Conservation (phyloP, 495 filamentous ascomycete species). For the Entonaema liquescens region DNA sequence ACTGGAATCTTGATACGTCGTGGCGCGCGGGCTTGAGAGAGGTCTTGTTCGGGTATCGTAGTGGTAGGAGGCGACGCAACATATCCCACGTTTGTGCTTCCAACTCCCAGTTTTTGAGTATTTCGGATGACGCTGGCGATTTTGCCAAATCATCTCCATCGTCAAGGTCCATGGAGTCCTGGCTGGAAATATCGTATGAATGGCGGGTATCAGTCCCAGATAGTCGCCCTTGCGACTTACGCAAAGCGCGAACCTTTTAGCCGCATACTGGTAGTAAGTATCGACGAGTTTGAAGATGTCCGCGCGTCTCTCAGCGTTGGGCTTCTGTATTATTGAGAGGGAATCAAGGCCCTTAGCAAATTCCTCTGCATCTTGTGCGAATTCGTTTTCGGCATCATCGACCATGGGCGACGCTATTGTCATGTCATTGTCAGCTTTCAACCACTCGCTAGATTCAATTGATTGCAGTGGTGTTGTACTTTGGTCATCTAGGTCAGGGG, state of each 20-base stretch:
- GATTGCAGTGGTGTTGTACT: slow-evolving; percentile 31
- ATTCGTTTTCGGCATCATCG: slow-evolving; percentile 40
- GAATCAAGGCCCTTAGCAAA: slow-evolving; percentile 58
- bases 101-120: slow-evolving; percentile 55
- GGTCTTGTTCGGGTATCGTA: slow-evolving; percentile 56
- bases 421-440: slow-evolving; percentile 25
- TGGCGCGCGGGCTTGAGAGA: slow-evolving; percentile 43
- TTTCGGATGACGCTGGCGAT: slow-evolving; percentile 46
- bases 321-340: slow-evolving; percentile 44
- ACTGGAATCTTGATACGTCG: slow-evolving; percentile 43
- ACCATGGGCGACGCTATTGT: slow-evolving; percentile 16
- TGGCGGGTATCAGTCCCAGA: slow-evolving; percentile 26
- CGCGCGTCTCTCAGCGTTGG: slow-evolving; percentile 51
- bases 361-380: slow-evolving; percentile 54
- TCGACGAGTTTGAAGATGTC: slow-evolving; percentile 56
- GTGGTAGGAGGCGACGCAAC: slow-evolving; percentile 66
- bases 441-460: slow-evolving; percentile 19
- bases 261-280: slow-evolving; percentile 53
- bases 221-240: slow-evolving; percentile 42
- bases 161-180: slow-evolving; percentile 70
- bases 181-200: slow-evolving; percentile 64
- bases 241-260: slow-evolving; percentile 50
- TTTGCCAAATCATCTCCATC: slow-evolving; percentile 52
- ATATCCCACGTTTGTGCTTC: slow-evolving; percentile 92
- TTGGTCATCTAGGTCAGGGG: slow-evolving; percentile 30